Base-by-base conservation (phyloP, 805 yeast genomes). In the Saturnispora hagleri region DNA sequence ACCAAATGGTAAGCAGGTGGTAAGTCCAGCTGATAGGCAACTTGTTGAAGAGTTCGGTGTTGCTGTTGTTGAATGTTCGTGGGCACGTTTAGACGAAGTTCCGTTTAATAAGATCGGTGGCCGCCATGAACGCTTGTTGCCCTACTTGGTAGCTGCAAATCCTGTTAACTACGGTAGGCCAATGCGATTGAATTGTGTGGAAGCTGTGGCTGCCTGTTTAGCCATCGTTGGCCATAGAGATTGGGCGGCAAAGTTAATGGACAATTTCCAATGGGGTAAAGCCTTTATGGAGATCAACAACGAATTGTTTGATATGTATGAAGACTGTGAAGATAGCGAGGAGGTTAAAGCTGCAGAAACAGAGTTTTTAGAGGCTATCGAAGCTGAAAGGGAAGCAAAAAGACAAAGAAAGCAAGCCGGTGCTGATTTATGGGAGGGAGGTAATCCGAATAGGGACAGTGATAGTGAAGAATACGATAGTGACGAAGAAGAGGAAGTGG, bases 1-100 rank as follows among this genome's bases (percentile, higher is more conserved):
- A 24, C 98, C 99, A 0, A 89, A 89, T 62, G 99, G 97, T 13
- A 84, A 82, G 61, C 76, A 80, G 6, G 90, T 89, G 1, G 96
- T 93, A 1, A 88, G 96, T 65, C 98, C 98, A 0, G 75, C 85
- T 58, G 99, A 93, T 65, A 63, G 68, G 41, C 86, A 79, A 46
- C 74, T 88, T 12, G 96, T 89, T 0, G 95, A 86, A 60, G 73
- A 73, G 28, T 64, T 73, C 41, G 99, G 99, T 36, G 93, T 89
- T n/a, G 96, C 99, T 0, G 99, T 93, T 8, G 98, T 93, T 2
- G 99, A 93, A 65, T 91, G 98, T 68, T 89, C 97, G 2, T 93
- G 99, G 99, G 99, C 99, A 0, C 73, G 98, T 51, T 66, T 93
- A n/a, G 96, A 89, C 51, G 99, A 93, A 66, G 81, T 93, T n/a